phyloP scores from a whole-genome alignment of 768 basidiomycete species.

The Fomitopsis pulvina region DNA sequence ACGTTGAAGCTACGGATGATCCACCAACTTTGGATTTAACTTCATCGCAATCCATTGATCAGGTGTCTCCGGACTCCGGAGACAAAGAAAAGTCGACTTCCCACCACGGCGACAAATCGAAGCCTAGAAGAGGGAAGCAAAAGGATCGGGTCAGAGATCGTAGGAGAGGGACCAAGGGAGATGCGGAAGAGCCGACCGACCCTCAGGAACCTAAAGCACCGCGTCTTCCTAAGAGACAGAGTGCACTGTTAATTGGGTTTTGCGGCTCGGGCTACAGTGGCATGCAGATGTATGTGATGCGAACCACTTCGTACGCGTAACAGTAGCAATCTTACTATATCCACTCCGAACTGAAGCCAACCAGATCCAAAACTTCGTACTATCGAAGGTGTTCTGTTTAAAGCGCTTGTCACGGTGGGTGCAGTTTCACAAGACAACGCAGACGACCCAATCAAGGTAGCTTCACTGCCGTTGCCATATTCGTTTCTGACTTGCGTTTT shows the following conservation, averaged over 20 bases:
- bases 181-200: slow-evolving; percentile 8
- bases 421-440: slow-evolving; percentile 95
- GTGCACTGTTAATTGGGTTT: slow-evolving; percentile 82
- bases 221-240: slow-evolving; percentile 77
- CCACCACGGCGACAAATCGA: background rate
- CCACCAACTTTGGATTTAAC: background rate
- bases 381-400: slow-evolving; percentile 87
- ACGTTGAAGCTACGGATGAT: background rate
- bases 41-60: too few species aligned
- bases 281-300: slow-evolving; percentile 84
- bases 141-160: slow-evolving; percentile 13
- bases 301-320: background rate
- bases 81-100: background rate
- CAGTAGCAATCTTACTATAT: background rate
- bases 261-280: slow-evolving; percentile 90
- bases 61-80: background rate
- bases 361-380: slow-evolving; percentile 53
- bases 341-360: slow-evolving; percentile 40
- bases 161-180: slow-evolving; percentile 17
- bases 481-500: background rate
- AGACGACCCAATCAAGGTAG: slow-evolving; percentile 80
- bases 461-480: background rate
- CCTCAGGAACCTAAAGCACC: slow-evolving; percentile 33
- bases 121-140: slow-evolving; percentile 6
- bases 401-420: slow-evolving; percentile 81